phyloP scores from a whole-genome alignment of 2,329 filamentous ascomycete species.

The Westerdykella sp. region DNA sequence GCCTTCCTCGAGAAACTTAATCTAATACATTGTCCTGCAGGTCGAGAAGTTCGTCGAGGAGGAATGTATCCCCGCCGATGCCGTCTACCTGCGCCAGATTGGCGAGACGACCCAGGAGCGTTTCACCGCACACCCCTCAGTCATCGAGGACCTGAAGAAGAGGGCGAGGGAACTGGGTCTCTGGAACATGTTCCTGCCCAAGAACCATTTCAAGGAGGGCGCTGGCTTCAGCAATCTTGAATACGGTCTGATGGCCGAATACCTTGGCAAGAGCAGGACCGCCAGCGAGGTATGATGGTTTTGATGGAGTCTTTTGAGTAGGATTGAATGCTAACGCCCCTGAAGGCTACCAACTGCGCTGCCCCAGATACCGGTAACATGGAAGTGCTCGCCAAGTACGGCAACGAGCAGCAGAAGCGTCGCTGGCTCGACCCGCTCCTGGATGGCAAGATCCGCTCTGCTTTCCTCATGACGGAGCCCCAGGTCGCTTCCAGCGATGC shows the following conservation, averaged over 20 bases:
- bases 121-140: constrained; percentile 69
- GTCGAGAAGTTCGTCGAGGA: constrained; percentile 96
- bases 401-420: constrained; percentile 75
- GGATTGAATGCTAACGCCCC: constrained; percentile 3
- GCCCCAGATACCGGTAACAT: constrained; percentile 93
- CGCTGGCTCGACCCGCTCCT: constrained; percentile 76
- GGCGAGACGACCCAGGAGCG: constrained; percentile 63
- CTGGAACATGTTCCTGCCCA: constrained; percentile 98
- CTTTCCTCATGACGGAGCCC: constrained; percentile 92
- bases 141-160: constrained; percentile 84
- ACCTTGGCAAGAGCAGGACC: constrained; percentile 75
- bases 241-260: constrained; percentile 96
- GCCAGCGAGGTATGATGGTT: constrained; percentile 43
- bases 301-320: neutral
- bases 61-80: constrained; percentile 72
- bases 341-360: constrained; percentile 71
- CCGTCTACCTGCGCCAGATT: constrained; percentile 72
- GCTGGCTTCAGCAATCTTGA: constrained; percentile 93
- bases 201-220: constrained; percentile 90
- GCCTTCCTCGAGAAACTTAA: neutral
- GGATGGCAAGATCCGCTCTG: constrained; percentile 78
- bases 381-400: constrained; percentile 91
- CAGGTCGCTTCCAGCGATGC: constrained; percentile 85
- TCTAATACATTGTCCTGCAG: constrained; percentile 28
- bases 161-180: constrained; percentile 77